Conservation (phyloP, 2,329 filamentous ascomycete genomes). For the Aspergillaceae sp. region DNA sequence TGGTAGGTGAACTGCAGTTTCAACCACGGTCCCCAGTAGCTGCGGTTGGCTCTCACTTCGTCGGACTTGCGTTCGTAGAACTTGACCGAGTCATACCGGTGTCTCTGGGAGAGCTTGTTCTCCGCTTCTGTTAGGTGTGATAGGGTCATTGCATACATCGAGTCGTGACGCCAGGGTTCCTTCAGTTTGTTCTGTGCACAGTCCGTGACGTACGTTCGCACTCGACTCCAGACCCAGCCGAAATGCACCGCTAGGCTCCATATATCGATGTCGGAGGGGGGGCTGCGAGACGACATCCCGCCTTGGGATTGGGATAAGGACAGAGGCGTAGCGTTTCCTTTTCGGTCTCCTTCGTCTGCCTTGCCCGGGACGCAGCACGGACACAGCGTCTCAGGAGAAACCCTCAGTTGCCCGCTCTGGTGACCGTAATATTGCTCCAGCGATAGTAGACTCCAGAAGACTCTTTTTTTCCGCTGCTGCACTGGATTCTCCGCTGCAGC, state of each 20-base stretch:
- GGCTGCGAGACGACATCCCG: conserved; percentile 7
- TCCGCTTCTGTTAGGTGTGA: conserved; percentile 47
- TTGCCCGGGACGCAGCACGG: conserved; percentile 19
- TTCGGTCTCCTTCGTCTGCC: conserved; percentile 11
- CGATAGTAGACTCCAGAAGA: conserved; percentile 46
- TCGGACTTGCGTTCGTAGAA: conserved; percentile 44
- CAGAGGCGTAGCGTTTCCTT: background rate
- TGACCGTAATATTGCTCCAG: conserved; percentile 45
- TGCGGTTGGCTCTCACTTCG: conserved; percentile 38
- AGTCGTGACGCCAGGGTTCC: conserved; percentile 47
- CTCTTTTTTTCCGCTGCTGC: conserved; percentile 40
- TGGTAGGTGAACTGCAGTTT: conserved; percentile 49
- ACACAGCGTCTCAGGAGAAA: conserved; percentile 37
- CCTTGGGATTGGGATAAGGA: no score
- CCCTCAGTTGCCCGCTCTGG: conserved; percentile 37
- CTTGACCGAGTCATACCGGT: conserved; percentile 46
- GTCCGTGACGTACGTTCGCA: conserved; percentile 39
- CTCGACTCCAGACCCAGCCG: conserved; percentile 45
- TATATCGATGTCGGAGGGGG: conserved; percentile 38
- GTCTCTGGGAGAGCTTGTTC: conserved; percentile 39
- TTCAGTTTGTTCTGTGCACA: conserved; percentile 41
- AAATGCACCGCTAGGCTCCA: conserved; percentile 45
- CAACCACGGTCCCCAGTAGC: conserved; percentile 47
- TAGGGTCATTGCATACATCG: conserved; percentile 43
- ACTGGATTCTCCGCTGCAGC: conserved; percentile 30